Conservation (phyloP, 345 rosid genomes). For the Linum lewisii region DNA sequence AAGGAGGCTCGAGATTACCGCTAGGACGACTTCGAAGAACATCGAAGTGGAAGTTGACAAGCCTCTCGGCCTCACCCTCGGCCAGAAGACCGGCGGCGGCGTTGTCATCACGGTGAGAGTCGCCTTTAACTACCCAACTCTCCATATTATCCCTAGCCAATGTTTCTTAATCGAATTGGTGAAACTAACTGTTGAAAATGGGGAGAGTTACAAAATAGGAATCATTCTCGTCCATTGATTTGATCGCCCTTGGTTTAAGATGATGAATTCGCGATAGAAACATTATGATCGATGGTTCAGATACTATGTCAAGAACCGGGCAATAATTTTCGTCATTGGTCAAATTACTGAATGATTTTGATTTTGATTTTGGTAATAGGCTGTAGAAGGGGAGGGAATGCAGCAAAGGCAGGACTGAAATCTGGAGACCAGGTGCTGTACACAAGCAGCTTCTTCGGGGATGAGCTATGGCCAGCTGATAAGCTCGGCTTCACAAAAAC, state of each 20-base stretch:
- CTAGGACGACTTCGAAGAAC: constrained; percentile 60
- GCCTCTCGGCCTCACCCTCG: constrained; percentile 86
- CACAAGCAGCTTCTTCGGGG: constrained; percentile 98
- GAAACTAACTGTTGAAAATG: no score
- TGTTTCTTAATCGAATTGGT: no score
- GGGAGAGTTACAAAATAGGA: no score
- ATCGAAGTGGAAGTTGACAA: constrained; percentile 95
- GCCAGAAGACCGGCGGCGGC: constrained; percentile 85
- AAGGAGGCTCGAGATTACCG: constrained; percentile 45
- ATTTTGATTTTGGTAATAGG: constrained; percentile 41
- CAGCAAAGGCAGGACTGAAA: constrained; percentile 88
- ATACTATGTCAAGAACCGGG: not conserved
- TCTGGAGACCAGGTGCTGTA: constrained; percentile 87
- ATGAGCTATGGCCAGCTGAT: constrained; percentile 99
- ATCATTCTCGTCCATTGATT: no score
- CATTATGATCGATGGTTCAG: no score
- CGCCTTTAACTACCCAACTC: not conserved
- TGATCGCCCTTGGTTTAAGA: no score
- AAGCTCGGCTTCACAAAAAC: constrained; percentile 95
- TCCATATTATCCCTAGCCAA: no score
- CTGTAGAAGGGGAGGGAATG: constrained; percentile 93
- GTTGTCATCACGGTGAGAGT: constrained; percentile 74
- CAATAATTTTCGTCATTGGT: no score
- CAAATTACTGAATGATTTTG: not conserved
- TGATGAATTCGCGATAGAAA: no score